phyloP scores from a whole-genome alignment of 192 early-diverging fungal species.

The Piromyces sp. region DNA sequence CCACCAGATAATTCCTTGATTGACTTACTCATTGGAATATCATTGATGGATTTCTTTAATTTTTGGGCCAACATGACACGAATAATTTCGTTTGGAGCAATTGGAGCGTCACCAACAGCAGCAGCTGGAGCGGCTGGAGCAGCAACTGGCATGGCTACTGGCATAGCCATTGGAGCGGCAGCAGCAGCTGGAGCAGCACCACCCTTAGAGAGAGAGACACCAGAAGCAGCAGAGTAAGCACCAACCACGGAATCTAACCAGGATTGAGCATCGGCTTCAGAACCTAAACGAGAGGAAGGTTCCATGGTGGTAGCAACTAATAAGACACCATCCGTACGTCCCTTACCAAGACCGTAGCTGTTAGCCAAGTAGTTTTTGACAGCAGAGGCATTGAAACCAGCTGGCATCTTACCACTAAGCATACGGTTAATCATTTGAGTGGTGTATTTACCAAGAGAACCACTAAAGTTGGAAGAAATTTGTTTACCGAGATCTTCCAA shows the following conservation, averaged over 20 bases:
- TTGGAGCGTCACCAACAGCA: constrained; percentile 39
- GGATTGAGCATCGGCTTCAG: constrained; percentile 52
- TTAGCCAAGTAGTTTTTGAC: constrained; percentile 55
- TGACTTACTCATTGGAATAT: constrained; percentile 55
- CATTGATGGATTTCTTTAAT: constrained; percentile 62
- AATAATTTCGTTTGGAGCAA: constrained; percentile 68
- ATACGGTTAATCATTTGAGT: constrained; percentile 57
- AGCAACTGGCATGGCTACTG: background rate
- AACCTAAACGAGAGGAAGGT: constrained; percentile 55
- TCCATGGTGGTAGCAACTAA: constrained; percentile 67
- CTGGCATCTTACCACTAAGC: constrained; percentile 80
- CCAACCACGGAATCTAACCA: constrained; percentile 61
- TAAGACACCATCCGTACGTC: constrained; percentile 54
- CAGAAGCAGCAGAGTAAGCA: constrained; percentile 44
- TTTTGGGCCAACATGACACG: constrained; percentile 75
- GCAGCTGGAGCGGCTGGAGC: background rate
- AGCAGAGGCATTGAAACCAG: constrained; percentile 58
- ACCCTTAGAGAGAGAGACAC: background rate
- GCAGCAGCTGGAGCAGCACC: constrained; percentile 9
- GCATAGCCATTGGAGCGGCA: constrained; percentile 7
- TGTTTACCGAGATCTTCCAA: constrained; percentile 59
- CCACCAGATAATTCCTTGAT: constrained; percentile 89
- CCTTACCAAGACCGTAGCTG: constrained; percentile 55
- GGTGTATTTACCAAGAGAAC: constrained; percentile 64
- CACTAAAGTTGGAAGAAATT: constrained; percentile 25